These are phyloP conservation scores for Komagataella pastoris DNA, from an alignment of 805 yeast genomes.

Conservation along the genomic window DNA sequence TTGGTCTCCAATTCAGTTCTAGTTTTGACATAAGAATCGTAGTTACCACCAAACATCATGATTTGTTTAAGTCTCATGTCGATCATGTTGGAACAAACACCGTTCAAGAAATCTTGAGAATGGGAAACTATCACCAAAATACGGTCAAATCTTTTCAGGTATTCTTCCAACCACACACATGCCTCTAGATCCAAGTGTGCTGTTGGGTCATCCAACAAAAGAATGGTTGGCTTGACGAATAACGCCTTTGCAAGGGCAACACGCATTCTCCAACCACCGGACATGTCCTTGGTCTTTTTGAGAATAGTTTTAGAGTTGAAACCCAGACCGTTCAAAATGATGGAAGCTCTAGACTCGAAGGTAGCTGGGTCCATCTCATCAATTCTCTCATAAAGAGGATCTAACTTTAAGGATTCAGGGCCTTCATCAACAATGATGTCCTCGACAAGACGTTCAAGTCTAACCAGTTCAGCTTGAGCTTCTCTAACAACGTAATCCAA, in stretches of 20 bases:
- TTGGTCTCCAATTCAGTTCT: slow-evolving; percentile 88
- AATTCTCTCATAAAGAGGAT: slow-evolving; percentile 86
- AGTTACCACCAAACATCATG: slow-evolving; percentile 88
- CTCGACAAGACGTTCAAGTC: slow-evolving; percentile 86
- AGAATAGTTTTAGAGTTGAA: slow-evolving; percentile 77
- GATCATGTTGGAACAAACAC: slow-evolving; percentile 96
- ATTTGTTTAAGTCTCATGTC: slow-evolving; percentile 86
- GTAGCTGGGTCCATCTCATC: slow-evolving; percentile 94
- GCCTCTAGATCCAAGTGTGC: slow-evolving; percentile 99
- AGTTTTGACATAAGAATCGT: slow-evolving; percentile 93
- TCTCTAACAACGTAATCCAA: slow-evolving; percentile 93
- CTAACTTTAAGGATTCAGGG: slow-evolving; percentile 80
- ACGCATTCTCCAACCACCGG: slow-evolving; percentile 99
- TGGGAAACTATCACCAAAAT: slow-evolving; percentile 91
- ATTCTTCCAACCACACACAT: slow-evolving; percentile 99
- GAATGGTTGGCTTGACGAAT: slow-evolving; percentile 92
- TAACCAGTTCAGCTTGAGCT: slow-evolving; percentile 86
- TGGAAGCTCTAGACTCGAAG: slow-evolving; percentile 92
- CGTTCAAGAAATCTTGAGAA: slow-evolving; percentile 98
- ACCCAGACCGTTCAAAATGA: slow-evolving; percentile 94
- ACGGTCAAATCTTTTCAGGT: slow-evolving; percentile 87
- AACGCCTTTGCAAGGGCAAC: slow-evolving; percentile 96
- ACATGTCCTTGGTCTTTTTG: slow-evolving; percentile 96
- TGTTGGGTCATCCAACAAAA: slow-evolving; percentile 95
- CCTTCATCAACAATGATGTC: slow-evolving; percentile 82